Evolutionary conservation across 495 filamentous ascomycete genomes (phyloP).

Genomic region (Penicillium canescens): DNA sequence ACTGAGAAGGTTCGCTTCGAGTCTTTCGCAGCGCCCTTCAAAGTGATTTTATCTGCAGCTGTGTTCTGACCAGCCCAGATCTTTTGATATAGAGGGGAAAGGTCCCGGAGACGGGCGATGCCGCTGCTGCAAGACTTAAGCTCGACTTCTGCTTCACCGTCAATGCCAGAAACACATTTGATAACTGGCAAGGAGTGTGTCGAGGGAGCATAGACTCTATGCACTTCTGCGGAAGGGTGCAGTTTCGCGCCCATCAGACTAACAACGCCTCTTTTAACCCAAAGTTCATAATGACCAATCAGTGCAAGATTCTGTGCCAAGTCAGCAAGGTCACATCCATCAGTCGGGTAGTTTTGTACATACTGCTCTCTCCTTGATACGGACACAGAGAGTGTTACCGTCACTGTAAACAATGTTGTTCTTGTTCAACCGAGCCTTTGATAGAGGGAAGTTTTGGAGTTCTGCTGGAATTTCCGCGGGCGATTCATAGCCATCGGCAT

Average conservation of each 20-base stretch:
- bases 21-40: conserved; percentile 24
- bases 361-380: conserved; percentile 47
- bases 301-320: conserved; percentile 59
- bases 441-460: conserved; percentile 44
- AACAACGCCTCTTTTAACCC: conserved; percentile 63
- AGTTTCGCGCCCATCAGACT: conserved; percentile 66
- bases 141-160: conserved; percentile 48
- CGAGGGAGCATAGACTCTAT: conserved; percentile 70
- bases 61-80: conserved; percentile 67
- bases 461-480: conserved; percentile 32
- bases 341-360: background rate
- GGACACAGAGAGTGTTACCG: conserved; percentile 39
- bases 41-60: conserved; percentile 37
- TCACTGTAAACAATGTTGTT: conserved; percentile 43
- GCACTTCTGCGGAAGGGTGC: conserved; percentile 46
- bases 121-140: conserved; percentile 56
- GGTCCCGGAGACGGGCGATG: conserved; percentile 55
- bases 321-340: conserved; percentile 16
- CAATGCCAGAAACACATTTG: conserved; percentile 49
- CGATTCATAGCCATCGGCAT: conserved; percentile 38
- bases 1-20: conserved; percentile 44
- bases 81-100: conserved; percentile 70
- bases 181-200: conserved; percentile 78
- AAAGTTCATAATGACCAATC: conserved; percentile 73
- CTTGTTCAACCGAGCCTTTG: conserved; percentile 41